Percentiles rank a stretch among this genome's conserved stretches.
Conservation (phyloP, 352 stramenopile genomes). For the Pythium volutum region DNA sequence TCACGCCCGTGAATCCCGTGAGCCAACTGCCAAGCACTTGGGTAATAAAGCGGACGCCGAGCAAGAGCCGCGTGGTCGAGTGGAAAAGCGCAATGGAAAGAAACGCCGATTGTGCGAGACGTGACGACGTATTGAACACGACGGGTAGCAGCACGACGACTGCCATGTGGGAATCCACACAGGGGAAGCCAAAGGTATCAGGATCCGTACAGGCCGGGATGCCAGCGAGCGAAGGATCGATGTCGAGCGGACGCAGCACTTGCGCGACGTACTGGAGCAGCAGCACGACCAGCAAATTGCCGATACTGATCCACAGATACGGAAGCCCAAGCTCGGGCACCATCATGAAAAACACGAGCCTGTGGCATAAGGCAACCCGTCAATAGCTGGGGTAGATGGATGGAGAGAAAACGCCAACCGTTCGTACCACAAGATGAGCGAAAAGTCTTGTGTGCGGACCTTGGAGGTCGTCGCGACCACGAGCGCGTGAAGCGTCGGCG, state of each 20-base stretch:
- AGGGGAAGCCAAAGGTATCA: slow-evolving; percentile 59
- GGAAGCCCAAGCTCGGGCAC: slow-evolving; percentile 52
- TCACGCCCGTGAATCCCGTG: slow-evolving; percentile 49
- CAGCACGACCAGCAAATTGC: slow-evolving; percentile 50
- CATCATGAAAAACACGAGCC: slow-evolving; percentile 63
- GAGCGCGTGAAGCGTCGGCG: slow-evolving; percentile 33
- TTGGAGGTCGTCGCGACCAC: slow-evolving; percentile 57
- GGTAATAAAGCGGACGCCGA: slow-evolving; percentile 48
- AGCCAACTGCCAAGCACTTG: slow-evolving; percentile 63
- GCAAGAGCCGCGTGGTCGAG: slow-evolving; percentile 30
- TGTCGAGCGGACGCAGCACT: slow-evolving; percentile 49
- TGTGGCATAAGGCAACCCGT: no score
- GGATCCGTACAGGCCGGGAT: slow-evolving; percentile 34
- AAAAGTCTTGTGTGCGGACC: slow-evolving; percentile 56
- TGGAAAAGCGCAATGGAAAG: slow-evolving; percentile 34
- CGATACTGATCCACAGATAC: slow-evolving; percentile 66
- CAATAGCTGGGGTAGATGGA: no score
- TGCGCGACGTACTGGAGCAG: slow-evolving; percentile 45
- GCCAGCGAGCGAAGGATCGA: slow-evolving; percentile 29
- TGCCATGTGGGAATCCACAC: slow-evolving; percentile 73
- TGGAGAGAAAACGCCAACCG: no score
- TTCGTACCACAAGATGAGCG: slow-evolving; percentile 55
- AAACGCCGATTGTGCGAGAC: slow-evolving; percentile 25
- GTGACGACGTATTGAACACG: slow-evolving; percentile 38
- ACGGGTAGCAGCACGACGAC: slow-evolving; percentile 64